Percentiles rank a stretch among this genome's conserved stretches.
These are phyloP conservation scores for Gynandropsis gynandra DNA, from an alignment of 345 rosid genomes.

Conservation along the genomic window DNA sequence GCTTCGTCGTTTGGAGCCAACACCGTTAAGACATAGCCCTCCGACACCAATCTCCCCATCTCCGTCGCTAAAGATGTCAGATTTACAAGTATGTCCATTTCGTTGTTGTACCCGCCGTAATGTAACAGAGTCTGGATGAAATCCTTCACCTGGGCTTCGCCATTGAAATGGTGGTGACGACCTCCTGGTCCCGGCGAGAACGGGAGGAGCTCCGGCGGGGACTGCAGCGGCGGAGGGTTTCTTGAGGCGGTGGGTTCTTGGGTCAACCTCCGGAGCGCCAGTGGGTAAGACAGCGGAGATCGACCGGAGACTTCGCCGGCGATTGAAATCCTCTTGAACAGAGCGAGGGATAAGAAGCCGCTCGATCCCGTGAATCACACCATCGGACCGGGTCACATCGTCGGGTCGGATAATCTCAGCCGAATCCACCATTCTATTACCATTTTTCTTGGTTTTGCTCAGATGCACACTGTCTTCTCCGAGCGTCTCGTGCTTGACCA, in stretches of 20 bases:
- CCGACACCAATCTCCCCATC: constrained; percentile 68
- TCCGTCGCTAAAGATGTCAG: constrained; percentile 64
- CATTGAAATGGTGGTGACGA: constrained; percentile 58
- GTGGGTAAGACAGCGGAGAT: constrained; percentile 64
- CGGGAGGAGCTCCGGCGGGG: constrained; percentile 46
- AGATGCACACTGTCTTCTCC: constrained; percentile 31
- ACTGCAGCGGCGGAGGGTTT: constrained; percentile 39
- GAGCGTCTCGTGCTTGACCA: constrained; percentile 31
- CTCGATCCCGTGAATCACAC: constrained; percentile 75
- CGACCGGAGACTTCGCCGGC: constrained; percentile 49
- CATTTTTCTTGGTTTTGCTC: constrained; percentile 24
- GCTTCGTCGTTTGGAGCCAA: constrained; percentile 81
- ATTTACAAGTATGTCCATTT: constrained; percentile 69
- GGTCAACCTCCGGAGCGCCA: constrained; percentile 71
- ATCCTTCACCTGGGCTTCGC: constrained; percentile 64
- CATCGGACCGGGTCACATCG: constrained; percentile 57
- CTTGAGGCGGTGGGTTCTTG: constrained; percentile 57
- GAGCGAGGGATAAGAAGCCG: constrained; percentile 59
- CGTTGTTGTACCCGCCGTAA: constrained; percentile 83
- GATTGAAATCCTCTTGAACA: constrained; percentile 64
- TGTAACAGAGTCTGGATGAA: constrained; percentile 60
- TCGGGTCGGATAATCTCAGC: constrained; percentile 44
- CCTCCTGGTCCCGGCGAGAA: constrained; percentile 78
- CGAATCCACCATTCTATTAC: constrained; percentile 28
- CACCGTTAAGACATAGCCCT: constrained; percentile 68